Evolutionary conservation across 495 filamentous ascomycete genomes (phyloP).

Genomic region (Aspergillus saccharolyticus): DNA sequence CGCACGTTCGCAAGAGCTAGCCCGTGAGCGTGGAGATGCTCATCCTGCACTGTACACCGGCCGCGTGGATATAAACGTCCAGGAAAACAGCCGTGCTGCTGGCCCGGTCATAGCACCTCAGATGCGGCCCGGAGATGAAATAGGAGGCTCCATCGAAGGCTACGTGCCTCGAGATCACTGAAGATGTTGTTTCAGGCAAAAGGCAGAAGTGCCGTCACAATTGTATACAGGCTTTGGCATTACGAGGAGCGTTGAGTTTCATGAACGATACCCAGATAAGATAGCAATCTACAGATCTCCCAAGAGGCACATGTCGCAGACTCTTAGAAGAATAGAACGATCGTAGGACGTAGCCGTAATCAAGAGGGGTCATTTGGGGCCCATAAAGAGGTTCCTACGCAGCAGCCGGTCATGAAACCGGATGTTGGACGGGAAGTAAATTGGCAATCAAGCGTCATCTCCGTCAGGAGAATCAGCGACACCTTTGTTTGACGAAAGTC

Average conservation of each 20-base stretch:
- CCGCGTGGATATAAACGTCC: conserved; percentile 35
- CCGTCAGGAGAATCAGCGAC: conserved; percentile 73
- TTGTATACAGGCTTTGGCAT: background rate
- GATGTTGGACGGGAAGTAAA: conserved; percentile 35
- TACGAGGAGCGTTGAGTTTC: background rate
- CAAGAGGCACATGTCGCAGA: no score
- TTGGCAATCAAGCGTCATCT: conserved; percentile 94
- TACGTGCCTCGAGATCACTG: conserved; percentile 32
- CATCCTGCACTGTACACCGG: conserved; percentile 25
- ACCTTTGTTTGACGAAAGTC: conserved; percentile 65
- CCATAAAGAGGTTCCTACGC: conserved; percentile 14
- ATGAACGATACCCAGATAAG: conserved; percentile 19
- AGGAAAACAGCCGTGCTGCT: conserved; percentile 30
- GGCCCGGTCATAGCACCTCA: conserved; percentile 23
- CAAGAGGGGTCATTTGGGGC: no score
- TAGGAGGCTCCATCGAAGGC: conserved; percentile 43
- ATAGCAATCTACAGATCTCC: background rate
- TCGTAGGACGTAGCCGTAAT: background rate
- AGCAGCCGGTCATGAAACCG: conserved; percentile 10
- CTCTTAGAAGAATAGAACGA: background rate
- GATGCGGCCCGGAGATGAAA: conserved; percentile 32
- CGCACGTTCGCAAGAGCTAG: conserved; percentile 32
- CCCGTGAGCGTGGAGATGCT: conserved; percentile 45
- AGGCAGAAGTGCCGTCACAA: background rate
- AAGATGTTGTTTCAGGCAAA: background rate